Evolutionary conservation across 106 monocot species (phyloP).

Genomic region (Acanthochlamys bracteata): DNA sequence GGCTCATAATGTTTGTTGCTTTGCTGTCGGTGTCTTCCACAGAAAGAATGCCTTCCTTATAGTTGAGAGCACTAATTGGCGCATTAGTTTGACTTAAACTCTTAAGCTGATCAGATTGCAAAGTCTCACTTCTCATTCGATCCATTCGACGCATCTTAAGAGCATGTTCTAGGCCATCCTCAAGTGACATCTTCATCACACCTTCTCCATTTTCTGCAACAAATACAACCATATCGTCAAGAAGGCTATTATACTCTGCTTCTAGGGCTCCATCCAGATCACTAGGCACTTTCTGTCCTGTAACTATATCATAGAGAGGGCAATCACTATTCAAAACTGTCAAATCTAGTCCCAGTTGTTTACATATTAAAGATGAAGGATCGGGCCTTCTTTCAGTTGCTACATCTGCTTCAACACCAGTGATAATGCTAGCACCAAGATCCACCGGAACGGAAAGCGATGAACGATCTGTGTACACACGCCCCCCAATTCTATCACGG

Average conservation of each 20-base stretch:
- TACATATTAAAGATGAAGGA: slow-evolving; percentile 88
- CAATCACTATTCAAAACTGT: slow-evolving; percentile 94
- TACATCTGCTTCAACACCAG: slow-evolving; percentile 95
- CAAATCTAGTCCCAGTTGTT: slow-evolving; percentile 80
- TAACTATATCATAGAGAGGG: slow-evolving; percentile 89
- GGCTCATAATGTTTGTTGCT: slow-evolving; percentile 43
- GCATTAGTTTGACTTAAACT: slow-evolving; percentile 8
- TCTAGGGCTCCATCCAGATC: slow-evolving; percentile 89
- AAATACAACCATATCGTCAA: slow-evolving; percentile 81
- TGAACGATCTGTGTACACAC: slow-evolving; percentile 74
- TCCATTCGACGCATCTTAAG: slow-evolving; percentile 44
- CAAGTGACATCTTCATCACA: slow-evolving; percentile 61
- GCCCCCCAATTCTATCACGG: slow-evolving; percentile 91
- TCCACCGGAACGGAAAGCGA: slow-evolving; percentile 98
- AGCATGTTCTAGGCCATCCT: slow-evolving; percentile 88
- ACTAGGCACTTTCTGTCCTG: slow-evolving; percentile 73
- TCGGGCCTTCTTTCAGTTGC: slow-evolving; percentile 90
- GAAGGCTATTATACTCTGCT: slow-evolving; percentile 91
- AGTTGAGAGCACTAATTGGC: slow-evolving; percentile 1
- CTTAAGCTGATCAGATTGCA: slow-evolving; percentile 21
- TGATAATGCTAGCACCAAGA: slow-evolving; percentile 99
- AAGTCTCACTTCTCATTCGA: slow-evolving; percentile 18
- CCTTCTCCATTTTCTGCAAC: slow-evolving; percentile 58
- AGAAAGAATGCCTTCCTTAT: slow-evolving; percentile 2
- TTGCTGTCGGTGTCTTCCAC: background rate